Evolutionary conservation across 441 rosid genomes (phyloP).

Genomic region (Bocquillonia castaneifolia): DNA sequence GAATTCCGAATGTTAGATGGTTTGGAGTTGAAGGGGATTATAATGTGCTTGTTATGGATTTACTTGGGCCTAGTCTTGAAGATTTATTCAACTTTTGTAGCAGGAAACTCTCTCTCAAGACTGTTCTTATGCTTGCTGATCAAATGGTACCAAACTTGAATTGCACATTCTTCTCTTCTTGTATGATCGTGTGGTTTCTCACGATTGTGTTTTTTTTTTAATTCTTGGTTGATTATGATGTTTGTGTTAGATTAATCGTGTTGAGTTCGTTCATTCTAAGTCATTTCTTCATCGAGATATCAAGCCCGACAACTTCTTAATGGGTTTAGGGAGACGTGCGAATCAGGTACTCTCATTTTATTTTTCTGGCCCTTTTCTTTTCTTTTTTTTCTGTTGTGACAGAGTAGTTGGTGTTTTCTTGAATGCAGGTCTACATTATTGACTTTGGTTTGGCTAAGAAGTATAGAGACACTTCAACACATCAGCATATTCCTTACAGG

Average conservation of each 20-base stretch:
- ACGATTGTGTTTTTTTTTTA: slow-evolving; percentile 8
- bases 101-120: slow-evolving; percentile 86
- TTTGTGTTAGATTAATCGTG: slow-evolving; percentile 74
- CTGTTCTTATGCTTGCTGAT: slow-evolving; percentile 96
- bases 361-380: not conserved
- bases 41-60: slow-evolving; percentile 93
- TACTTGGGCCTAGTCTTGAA: slow-evolving; percentile 97
- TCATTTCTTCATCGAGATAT: slow-evolving; percentile 97
- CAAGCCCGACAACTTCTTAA: slow-evolving; percentile 96
- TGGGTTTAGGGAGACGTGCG: slow-evolving; percentile 98
- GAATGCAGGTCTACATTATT: slow-evolving; percentile 69
- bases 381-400: slow-evolving; percentile 6
- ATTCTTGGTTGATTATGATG: not conserved
- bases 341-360: slow-evolving; percentile 54
- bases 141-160: slow-evolving; percentile 61
- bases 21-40: slow-evolving; percentile 94
- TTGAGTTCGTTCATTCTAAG: slow-evolving; percentile 85
- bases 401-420: slow-evolving; percentile 12
- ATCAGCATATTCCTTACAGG: slow-evolving; percentile 97
- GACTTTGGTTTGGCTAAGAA: slow-evolving; percentile 99
- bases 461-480: slow-evolving; percentile 81
- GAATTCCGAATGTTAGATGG: slow-evolving; percentile 91
- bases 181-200: too few species aligned
- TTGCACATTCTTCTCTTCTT: not conserved
- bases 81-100: slow-evolving; percentile 96